phyloP scores from a whole-genome alignment of 768 basidiomycete genomes.

The Lactarius trivialis region DNA sequence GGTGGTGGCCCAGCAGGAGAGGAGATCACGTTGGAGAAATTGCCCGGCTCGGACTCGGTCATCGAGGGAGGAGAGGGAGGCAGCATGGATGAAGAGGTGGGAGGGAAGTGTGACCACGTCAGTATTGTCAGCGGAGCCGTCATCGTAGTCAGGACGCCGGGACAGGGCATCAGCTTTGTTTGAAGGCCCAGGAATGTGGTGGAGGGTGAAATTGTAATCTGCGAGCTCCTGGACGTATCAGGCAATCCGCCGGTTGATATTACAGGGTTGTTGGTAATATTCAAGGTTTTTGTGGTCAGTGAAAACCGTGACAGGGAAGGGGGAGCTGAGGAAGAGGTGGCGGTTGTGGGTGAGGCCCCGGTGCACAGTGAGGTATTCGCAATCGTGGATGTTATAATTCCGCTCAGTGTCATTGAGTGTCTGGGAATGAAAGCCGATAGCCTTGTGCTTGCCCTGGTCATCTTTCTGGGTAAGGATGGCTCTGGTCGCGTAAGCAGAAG shows the following conservation, averaged over 20 bases:
- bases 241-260: neutral
- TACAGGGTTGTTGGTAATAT: neutral
- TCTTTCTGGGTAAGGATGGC: too few relatives aligned
- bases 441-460: too few relatives aligned
- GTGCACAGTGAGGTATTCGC: too few relatives aligned
- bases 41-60: neutral
- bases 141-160: too few relatives aligned
- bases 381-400: too few relatives aligned
- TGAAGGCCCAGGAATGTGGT: fast-evolving
- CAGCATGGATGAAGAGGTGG: neutral
- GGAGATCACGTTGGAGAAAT: neutral
- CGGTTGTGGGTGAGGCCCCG: too few relatives aligned
- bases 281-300: neutral
- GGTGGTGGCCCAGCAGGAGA: fast-evolving
- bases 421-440: too few relatives aligned
- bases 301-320: neutral
- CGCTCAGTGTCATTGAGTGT: too few relatives aligned
- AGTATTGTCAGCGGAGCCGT: neutral
- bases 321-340: too few relatives aligned
- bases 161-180: neutral
- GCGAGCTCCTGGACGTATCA: neutral
- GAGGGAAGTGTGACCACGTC: neutral
- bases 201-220: neutral
- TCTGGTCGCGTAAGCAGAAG: too few relatives aligned
- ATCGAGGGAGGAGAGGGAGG: neutral